Conservation (phyloP, 2,329 filamentous ascomycete genomes). For the Cercospora nicotianae region DNA sequence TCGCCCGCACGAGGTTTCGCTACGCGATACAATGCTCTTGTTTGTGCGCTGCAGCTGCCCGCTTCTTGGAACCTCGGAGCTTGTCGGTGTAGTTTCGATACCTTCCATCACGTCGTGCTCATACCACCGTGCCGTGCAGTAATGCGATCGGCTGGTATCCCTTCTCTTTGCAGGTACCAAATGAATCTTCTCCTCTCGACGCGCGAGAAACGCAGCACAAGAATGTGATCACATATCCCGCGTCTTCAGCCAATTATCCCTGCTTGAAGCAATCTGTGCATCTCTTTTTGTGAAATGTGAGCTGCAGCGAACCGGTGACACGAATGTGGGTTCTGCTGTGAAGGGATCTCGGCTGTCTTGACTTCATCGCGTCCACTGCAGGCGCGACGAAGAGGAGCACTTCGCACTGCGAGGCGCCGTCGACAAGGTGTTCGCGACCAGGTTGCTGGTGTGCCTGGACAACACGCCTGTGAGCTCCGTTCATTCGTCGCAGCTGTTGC, state of each 20-base stretch:
- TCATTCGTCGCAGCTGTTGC: constrained; percentile 2
- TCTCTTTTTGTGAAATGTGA: not conserved
- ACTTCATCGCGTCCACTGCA: constrained; percentile 10
- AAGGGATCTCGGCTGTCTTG: not conserved
- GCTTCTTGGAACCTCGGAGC: not conserved
- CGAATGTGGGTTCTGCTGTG: constrained; percentile 12
- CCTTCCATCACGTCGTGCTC: not conserved
- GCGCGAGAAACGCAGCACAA: not conserved
- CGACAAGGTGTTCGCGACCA: constrained; percentile 3
- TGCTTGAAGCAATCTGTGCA: constrained; percentile 4
- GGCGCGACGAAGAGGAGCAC: not conserved
- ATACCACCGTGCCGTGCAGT: not conserved
- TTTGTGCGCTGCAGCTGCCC: constrained; percentile 5
- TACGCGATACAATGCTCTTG: not conserved
- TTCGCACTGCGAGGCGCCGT: not conserved
- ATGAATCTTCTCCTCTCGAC: not conserved
- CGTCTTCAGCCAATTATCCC: not conserved
- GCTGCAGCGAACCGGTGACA: constrained; percentile 16
- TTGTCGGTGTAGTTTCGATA: not conserved
- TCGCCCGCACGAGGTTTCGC: constrained; percentile 6
- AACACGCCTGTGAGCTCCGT: not conserved
- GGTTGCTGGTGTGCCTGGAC: not conserved
- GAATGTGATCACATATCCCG: constrained; percentile 4
- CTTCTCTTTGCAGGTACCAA: not conserved
- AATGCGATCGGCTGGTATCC: not conserved